phyloP scores from a whole-genome alignment of 2,329 filamentous ascomycete genomes.

The Cryphonectria nitschkei region DNA sequence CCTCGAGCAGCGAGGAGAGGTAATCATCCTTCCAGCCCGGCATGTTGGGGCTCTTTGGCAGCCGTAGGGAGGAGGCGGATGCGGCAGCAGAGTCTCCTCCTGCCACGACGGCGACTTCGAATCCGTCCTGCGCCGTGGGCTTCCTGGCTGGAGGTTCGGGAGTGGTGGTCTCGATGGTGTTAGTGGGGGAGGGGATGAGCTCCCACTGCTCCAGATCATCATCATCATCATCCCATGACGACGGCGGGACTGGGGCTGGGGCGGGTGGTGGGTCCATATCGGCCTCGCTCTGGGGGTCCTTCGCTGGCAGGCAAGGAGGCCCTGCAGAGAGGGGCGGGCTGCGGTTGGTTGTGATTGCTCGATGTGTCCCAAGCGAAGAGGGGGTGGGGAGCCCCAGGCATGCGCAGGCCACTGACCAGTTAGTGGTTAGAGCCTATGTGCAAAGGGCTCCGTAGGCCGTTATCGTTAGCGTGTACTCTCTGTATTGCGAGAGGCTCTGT shows the following conservation, averaged over 20 bases:
- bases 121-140: not conserved
- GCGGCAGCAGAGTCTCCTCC: not conserved
- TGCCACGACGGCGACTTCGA: not conserved
- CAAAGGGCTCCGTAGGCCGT: not conserved
- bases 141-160: not conserved
- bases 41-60: slow-evolving; percentile 41
- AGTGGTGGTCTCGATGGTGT: not conserved
- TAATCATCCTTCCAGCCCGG: slow-evolving; percentile 83
- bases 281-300: not conserved
- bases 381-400: not conserved
- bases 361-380: not conserved
- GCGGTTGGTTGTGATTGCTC: slow-evolving; percentile 5
- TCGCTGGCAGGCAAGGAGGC: slow-evolving; percentile 9
- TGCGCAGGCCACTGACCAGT: not conserved
- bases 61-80: not conserved
- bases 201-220: slow-evolving; percentile 24
- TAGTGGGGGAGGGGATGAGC: slow-evolving; percentile 10
- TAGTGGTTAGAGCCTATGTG: not conserved
- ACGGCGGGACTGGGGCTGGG: slow-evolving; percentile 11
- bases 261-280: slow-evolving; percentile 13
- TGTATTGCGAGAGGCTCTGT: not conserved
- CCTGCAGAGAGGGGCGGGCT: not conserved
- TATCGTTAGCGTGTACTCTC: slow-evolving; percentile 22
- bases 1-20: slow-evolving; percentile 72
- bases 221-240: slow-evolving; percentile 14